Percentiles rank a stretch among this genome's conserved stretches.
Conservation (phyloP, 176 grass and related monocot genomes). For the Saccharum officinarum region DNA sequence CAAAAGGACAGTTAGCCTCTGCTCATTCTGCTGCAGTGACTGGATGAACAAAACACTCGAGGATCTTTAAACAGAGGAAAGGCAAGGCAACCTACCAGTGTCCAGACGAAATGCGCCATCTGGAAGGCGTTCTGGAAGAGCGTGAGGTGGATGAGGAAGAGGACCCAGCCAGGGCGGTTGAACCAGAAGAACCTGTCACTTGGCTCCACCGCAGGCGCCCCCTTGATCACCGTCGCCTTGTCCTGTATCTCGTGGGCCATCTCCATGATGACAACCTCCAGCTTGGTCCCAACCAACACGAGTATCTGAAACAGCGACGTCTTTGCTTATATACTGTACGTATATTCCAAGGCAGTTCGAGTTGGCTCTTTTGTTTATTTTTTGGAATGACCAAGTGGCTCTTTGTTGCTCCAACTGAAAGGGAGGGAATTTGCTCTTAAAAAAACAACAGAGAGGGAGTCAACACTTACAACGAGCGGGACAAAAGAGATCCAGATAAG, state of each 20-base stretch:
- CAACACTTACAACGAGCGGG: constrained; percentile 52
- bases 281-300: constrained; percentile 66
- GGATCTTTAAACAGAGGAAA: background rate
- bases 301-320: constrained; percentile 54
- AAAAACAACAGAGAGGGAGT: background rate
- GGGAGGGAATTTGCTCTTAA: background rate
- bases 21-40: too few relatives aligned
- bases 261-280: constrained; percentile 85
- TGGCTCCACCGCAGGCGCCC: constrained; percentile 69
- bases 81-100: constrained; percentile 45
- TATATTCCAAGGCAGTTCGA: background rate
- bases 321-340: background rate
- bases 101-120: constrained; percentile 87
- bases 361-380: background rate
- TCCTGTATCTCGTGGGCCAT: constrained; percentile 86
- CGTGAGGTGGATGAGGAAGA: constrained; percentile 82
- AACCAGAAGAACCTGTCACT: constrained; percentile 92
- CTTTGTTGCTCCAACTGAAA: background rate
- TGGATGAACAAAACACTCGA: background rate
- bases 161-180: constrained; percentile 65
- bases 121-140: constrained; percentile 95
- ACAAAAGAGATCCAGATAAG: constrained; percentile 57
- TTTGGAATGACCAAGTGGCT: background rate
- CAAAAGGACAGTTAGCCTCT: background rate
- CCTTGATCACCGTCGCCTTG: constrained; percentile 60